A percentile compares a stretch with the other conserved stretches of the same genome.
Conservation (phyloP, 2,329 filamentous ascomycete species). For the Trichoderma endophyticum region DNA sequence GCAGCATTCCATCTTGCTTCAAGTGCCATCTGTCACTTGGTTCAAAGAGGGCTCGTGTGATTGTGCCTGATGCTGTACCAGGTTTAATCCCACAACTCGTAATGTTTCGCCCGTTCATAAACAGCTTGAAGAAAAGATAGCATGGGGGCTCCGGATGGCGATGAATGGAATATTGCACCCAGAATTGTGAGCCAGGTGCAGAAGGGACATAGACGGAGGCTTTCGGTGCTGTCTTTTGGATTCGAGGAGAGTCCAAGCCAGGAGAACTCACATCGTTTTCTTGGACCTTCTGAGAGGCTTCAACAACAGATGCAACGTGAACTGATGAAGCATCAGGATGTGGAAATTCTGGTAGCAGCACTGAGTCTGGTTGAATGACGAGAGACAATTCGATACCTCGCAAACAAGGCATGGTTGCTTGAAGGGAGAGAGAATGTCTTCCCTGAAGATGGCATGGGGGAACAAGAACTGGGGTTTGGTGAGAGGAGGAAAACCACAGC, state of each 20-base stretch:
- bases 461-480: background rate
- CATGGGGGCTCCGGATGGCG: slow-evolving; percentile 32
- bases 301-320: slow-evolving; percentile 28
- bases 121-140: slow-evolving; percentile 54
- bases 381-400: slow-evolving; percentile 48
- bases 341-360: slow-evolving; percentile 50
- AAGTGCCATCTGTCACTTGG: slow-evolving; percentile 43
- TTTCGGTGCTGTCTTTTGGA: slow-evolving; percentile 32
- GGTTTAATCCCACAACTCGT: slow-evolving; percentile 52
- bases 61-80: slow-evolving; percentile 34
- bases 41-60: slow-evolving; percentile 48
- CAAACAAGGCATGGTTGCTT: slow-evolving; percentile 45
- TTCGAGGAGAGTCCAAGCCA: slow-evolving; percentile 6
- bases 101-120: slow-evolving; percentile 52
- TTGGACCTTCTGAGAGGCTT: background rate
- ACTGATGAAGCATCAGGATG: slow-evolving; percentile 47
- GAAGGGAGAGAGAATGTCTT: background rate
- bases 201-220: slow-evolving; percentile 58
- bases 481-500: background rate
- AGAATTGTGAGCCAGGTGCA: slow-evolving; percentile 53
- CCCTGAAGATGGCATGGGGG: background rate
- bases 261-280: background rate
- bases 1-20: slow-evolving; percentile 33
- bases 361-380: slow-evolving; percentile 34
- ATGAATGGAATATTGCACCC: slow-evolving; percentile 46